Percentiles rank a stretch among this genome's conserved stretches.
These are phyloP conservation scores for Piromyces finnis DNA, from an alignment of 192 early-diverging fungal species.

Conservation along the genomic window DNA sequence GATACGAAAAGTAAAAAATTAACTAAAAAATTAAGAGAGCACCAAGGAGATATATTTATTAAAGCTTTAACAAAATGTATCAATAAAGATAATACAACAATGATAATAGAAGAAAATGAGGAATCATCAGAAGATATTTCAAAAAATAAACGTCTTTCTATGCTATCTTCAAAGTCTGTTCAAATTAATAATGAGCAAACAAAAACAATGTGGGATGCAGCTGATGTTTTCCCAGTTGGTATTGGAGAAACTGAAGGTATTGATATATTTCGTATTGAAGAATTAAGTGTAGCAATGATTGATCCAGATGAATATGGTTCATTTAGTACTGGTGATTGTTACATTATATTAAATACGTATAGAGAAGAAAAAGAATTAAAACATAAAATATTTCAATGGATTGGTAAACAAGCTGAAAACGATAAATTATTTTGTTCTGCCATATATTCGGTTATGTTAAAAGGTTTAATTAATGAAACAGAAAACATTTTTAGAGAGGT, in stretches of 20 bases:
- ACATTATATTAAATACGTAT: background rate
- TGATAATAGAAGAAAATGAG: background rate
- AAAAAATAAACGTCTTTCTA: too few species aligned
- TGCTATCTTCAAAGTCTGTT: background rate
- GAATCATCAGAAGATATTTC: background rate
- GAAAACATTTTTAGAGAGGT: background rate
- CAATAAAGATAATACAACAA: background rate
- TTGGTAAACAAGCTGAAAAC: background rate
- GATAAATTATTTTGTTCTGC: background rate
- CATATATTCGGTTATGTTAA: background rate
- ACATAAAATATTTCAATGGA: background rate
- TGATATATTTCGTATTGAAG: background rate
- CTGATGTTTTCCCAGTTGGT: background rate
- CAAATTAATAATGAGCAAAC: background rate
- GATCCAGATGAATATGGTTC: background rate
- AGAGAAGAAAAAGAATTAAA: background rate
- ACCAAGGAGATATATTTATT: background rate
- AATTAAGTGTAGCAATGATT: background rate
- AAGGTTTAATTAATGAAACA: background rate
- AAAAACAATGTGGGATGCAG: background rate
- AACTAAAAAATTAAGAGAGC: background rate
- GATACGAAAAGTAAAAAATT: background rate
- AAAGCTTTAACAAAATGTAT: background rate
- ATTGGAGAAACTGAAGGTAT: background rate
- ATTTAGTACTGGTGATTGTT: background rate